Evolutionary conservation across 352 stramenopile species (phyloP).

Genomic region (Pythium oligandrum): DNA sequence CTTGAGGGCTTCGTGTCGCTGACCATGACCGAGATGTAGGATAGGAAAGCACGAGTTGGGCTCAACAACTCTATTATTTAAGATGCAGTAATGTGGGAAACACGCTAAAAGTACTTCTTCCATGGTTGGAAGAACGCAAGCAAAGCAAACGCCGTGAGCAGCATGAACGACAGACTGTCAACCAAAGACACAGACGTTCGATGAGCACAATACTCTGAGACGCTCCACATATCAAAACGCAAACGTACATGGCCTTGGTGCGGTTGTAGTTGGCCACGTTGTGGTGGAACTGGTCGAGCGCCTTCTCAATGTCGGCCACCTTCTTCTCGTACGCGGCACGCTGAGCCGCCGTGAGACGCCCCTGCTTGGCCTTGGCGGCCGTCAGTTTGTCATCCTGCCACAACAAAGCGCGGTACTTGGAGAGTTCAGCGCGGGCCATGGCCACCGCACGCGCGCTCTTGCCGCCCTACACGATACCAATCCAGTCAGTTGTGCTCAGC

Average conservation of each 20-base stretch:
- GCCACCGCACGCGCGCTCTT: constrained; percentile 71
- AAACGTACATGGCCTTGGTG: constrained; percentile 68
- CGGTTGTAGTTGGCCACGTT: constrained; percentile 75
- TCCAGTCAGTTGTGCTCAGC: not conserved
- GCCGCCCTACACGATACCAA: constrained; percentile 24
- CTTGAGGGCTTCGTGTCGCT: constrained; percentile 42
- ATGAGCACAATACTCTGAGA: not conserved
- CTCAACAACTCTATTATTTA: no score
- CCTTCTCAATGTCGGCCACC: constrained; percentile 60
- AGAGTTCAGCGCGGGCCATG: constrained; percentile 73
- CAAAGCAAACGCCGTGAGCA: constrained; percentile 51
- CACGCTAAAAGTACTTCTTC: constrained; percentile 24
- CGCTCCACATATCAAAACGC: not conserved
- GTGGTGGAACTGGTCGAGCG: constrained; percentile 73
- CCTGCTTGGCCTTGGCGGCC: constrained; percentile 59
- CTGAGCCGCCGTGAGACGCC: constrained; percentile 45
- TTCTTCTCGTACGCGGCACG: constrained; percentile 66
- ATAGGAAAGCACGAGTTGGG: no score
- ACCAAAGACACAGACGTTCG: not conserved
- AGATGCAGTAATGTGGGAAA: no score
- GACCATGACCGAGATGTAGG: constrained; percentile 3
- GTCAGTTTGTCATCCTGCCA: constrained; percentile 86
- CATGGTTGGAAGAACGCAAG: constrained; percentile 78
- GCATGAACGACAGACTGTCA: constrained; percentile 34
- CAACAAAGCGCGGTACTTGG: constrained; percentile 72